Evolutionary conservation across 495 filamentous ascomycete species (phyloP).

Genomic region (Penicillium cataractarum): DNA sequence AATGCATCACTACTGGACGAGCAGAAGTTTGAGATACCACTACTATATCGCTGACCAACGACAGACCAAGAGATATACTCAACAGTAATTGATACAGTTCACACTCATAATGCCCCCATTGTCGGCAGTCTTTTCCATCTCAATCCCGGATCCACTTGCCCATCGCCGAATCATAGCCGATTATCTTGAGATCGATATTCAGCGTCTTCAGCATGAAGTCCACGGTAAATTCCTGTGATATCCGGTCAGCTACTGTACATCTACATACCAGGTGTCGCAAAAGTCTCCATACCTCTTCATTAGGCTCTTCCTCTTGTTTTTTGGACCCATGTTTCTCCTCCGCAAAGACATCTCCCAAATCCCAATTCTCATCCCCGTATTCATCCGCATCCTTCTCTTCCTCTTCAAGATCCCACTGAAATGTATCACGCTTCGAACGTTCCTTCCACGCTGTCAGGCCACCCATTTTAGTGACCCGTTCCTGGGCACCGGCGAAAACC

Average conservation of each 20-base stretch:
- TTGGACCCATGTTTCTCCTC: constrained; percentile 6
- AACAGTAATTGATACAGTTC: background rate
- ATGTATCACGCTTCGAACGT: constrained; percentile 42
- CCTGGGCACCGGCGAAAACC: constrained; percentile 47
- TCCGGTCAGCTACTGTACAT: background rate
- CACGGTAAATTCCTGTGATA: constrained; percentile 65
- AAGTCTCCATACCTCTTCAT: constrained; percentile 37
- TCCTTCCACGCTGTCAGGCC: constrained; percentile 59
- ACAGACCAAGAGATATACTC: background rate
- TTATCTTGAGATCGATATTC: constrained; percentile 63
- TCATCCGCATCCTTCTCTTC: constrained; percentile 31
- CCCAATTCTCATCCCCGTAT: constrained; percentile 28
- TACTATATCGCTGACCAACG: background rate
- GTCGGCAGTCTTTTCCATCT: background rate
- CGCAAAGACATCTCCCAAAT: constrained; percentile 28
- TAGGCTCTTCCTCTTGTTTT: constrained; percentile 35
- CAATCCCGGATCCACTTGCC: constrained; percentile 56
- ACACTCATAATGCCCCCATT: too few relatives aligned
- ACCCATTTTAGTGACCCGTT: constrained; percentile 55
- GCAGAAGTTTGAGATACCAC: background rate
- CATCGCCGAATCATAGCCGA: constrained; percentile 61
- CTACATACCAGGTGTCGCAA: background rate
- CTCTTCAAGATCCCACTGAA: constrained; percentile 37
- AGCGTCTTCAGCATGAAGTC: constrained; percentile 70
- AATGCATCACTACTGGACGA: background rate